Evolutionary conservation across 192 early-diverging fungal genomes (phyloP), one percentile per base, ranked within the genome.

Genomic region (Mortierella claussenii): DNA sequence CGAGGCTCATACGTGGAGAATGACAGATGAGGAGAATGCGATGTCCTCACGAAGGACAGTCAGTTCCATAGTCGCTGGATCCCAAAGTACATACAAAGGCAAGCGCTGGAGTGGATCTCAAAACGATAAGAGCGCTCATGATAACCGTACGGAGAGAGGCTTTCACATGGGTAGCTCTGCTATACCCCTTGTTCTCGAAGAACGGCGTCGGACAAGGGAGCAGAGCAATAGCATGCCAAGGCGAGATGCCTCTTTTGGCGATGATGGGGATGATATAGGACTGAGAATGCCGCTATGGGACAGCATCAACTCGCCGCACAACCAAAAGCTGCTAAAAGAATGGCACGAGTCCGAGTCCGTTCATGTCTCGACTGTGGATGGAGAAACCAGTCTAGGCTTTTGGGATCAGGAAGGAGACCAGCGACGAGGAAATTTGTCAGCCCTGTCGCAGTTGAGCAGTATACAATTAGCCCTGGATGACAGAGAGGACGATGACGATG

Each of bases 201-300:
- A 12, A 28, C 45, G 28, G 30, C 55, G 27, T 28, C 45, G 18
- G 4, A 23, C 12, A 4, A 32, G n/a, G 21, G 44, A 60, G 6
- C 52, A 34, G 7, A 49, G 36, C 21, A 26, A 43, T 28, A 53
- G 1, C 20, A 44, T 23, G 12, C 31, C 13, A n/a, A 30, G 20
- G 18, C 18, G 45, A 4, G 43, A 46, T 18, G 2, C 17, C 3
- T 45, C 43, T 13, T 33, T 45, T 33, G 65, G 21, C 11, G 65
- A 67, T 4, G 63, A 65, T n/a, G n/a, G n/a, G n/a, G n/a, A n/a
- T 6, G 70, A 65, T 12, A 17, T 23, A 11, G 23, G 34, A 2
- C 62, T 76, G 37, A 60, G 65, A 23, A 76, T 76, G 73, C 73
- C 73, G n/a, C 53, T 76, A 9, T 76, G 73, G 73, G 73, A 76